These are phyloP conservation scores for Aspergillus sp. DNA, from an alignment of 2,329 filamentous ascomycete species.

Conservation along the genomic window DNA sequence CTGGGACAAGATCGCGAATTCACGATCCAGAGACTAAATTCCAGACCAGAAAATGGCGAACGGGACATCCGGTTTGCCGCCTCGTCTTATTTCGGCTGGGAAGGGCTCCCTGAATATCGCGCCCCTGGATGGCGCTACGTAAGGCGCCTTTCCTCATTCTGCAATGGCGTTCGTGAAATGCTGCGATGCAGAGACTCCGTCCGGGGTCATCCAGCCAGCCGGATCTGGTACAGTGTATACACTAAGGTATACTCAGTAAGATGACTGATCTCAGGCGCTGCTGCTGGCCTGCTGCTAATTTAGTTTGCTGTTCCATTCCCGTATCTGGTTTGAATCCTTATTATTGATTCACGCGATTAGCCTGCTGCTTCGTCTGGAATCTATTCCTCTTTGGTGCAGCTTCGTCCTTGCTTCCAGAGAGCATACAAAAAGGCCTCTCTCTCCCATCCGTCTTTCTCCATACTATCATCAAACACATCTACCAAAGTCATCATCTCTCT, in stretches of 20 bases:
- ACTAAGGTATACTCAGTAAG: background rate
- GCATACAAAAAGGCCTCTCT: constrained; percentile 18
- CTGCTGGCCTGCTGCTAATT: constrained; percentile 10
- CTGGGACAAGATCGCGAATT: background rate
- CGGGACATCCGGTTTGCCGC: constrained; percentile 19
- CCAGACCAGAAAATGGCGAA: constrained; percentile 1
- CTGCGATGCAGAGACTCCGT: background rate
- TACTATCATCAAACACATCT: constrained; percentile 3
- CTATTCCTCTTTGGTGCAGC: constrained; percentile 13
- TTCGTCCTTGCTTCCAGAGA: constrained; percentile 14
- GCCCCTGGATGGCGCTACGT: constrained; percentile 13
- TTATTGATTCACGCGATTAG: constrained; percentile 7
- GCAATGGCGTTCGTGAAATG: background rate
- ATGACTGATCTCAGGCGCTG: background rate
- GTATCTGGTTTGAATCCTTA: constrained; percentile 2
- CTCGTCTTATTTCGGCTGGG: constrained; percentile 18
- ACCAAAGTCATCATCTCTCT: background rate
- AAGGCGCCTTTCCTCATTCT: background rate
- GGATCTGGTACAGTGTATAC: constrained; percentile 1
- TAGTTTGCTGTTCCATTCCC: constrained; percentile 11
- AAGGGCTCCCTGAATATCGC: background rate
- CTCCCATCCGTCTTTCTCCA: background rate
- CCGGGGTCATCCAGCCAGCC: constrained; percentile 9
- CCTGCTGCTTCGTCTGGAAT: background rate
- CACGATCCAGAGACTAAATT: background rate